Conservation (phyloP, 1,284 basidiomycete species). For the Farysia itapuensis region DNA sequence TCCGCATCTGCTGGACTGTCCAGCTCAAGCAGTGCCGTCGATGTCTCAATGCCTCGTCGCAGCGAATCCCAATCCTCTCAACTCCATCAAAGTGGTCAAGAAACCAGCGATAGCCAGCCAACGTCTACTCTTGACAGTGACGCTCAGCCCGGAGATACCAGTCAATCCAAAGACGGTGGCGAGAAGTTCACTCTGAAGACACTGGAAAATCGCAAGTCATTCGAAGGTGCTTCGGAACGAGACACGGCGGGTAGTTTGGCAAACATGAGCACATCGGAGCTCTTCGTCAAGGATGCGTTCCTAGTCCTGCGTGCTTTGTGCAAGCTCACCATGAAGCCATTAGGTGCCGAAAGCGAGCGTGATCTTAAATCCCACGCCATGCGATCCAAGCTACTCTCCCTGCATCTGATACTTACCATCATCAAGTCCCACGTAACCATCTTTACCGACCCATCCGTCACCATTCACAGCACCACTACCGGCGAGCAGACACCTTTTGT, state of each 20-base stretch:
- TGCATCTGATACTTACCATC: conserved; percentile 56
- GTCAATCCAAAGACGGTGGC: not conserved
- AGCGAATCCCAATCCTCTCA: not conserved
- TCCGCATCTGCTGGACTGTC: conserved; percentile 5
- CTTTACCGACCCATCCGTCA: conserved; percentile 54
- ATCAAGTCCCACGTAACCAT: conserved; percentile 53
- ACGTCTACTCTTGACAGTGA: not conserved
- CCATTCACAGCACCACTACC: conserved; percentile 55
- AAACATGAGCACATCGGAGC: conserved; percentile 52
- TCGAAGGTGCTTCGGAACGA: conserved; percentile 51
- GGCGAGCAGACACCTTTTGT: conserved; percentile 58
- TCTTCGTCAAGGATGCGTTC: conserved; percentile 59
- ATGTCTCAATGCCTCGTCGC: conserved; percentile 8
- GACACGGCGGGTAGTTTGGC: conserved; percentile 42
- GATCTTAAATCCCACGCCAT: conserved; percentile 58
- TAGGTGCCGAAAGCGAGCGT: conserved; percentile 56
- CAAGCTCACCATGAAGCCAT: conserved; percentile 59
- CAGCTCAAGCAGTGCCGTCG: conserved; percentile 13
- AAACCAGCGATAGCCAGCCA: not conserved
- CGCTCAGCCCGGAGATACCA: not conserved
- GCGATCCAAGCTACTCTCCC: conserved; percentile 57
- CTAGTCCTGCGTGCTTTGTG: conserved; percentile 57
- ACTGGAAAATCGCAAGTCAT: conserved; percentile 52
- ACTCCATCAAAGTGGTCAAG: not conserved
- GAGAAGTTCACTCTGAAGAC: conserved; percentile 52